Evolutionary conservation across 2,329 filamentous ascomycete species (phyloP), one percentile per base, ranked within the genome.

Genomic region (Paracamarosporium sp.): DNA sequence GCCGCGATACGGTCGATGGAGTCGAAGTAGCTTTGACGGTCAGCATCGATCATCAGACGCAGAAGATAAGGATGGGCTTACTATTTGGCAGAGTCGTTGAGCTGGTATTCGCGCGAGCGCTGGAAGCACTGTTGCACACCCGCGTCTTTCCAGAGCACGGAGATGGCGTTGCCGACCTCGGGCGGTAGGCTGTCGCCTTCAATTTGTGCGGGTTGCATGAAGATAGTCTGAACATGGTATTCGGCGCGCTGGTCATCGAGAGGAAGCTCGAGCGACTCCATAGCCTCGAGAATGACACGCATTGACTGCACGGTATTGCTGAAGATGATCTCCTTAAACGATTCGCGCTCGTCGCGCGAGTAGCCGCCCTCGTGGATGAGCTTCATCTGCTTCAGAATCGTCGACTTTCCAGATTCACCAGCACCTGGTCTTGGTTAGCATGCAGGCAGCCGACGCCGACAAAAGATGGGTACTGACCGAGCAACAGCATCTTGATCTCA

Each of bases 401-500:
- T 96, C 56, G 92, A 96, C 82, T 96, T 96, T 79, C 92, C 92
- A 68, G 92, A 96, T 88, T 99, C 95, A 90, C 95, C 94, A 82
- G 95, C 95, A 85, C 92, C 92, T 96, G 72, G 61, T 57, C 50
- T 7, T 30, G 41, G 63, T 78, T 70, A 79, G 73, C 20, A 41
- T 53, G 61, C 65, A 63, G 66, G 31, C 51, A 31, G 28, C 47
- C 43, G 30, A 55, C 31, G 54, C 45, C 11, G 17, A 20, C 62
- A 61, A 54, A 25, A n/a, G 46, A 50, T 46, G 53, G 52, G 66
- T 59, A 84, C 89, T 76, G 87, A 97, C 95, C 95, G 74, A 99
- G 89, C 74, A 99, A 87, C 72, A 99, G 85, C 95, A 99, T 98
- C 88, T 99, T 99, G 85, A 99, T 99, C 83, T 99, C 95, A 72